Percentiles rank a stretch among this genome's conserved stretches.
phyloP scores from a whole-genome alignment of 495 filamentous ascomycete species.

The Daldinia vernicosa region DNA sequence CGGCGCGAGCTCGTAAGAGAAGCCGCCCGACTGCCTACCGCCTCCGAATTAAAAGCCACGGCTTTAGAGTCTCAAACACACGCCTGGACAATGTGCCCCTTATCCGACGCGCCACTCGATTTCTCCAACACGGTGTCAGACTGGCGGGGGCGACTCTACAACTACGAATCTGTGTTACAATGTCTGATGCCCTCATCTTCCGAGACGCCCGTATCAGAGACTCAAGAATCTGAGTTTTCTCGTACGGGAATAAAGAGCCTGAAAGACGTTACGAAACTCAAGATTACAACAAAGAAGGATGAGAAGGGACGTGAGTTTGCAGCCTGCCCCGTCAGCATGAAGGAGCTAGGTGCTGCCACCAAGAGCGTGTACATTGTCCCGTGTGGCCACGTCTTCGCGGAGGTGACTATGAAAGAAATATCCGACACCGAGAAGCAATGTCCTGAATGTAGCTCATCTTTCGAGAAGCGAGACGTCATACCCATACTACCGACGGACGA shows the following conservation, averaged over 20 bases:
- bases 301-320: slow-evolving; percentile 63
- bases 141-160: slow-evolving; percentile 85
- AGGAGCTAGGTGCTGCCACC: slow-evolving; percentile 80
- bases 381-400: slow-evolving; percentile 94
- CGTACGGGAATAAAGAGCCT: slow-evolving; percentile 78
- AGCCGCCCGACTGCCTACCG: slow-evolving; percentile 79
- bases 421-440: slow-evolving; percentile 53
- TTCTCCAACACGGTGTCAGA: slow-evolving; percentile 83
- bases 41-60: slow-evolving; percentile 89
- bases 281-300: slow-evolving; percentile 65
- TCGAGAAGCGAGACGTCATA: slow-evolving; percentile 80
- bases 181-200: slow-evolving; percentile 77
- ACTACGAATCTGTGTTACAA: slow-evolving; percentile 89
- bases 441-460: slow-evolving; percentile 77
- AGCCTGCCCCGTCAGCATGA: slow-evolving; percentile 88
- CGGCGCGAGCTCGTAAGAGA: slow-evolving; percentile 94
- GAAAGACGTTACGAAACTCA: slow-evolving; percentile 88
- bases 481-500: slow-evolving; percentile 77
- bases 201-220: slow-evolving; percentile 40
- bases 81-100: slow-evolving; percentile 84
- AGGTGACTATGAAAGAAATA: slow-evolving; percentile 83
- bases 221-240: slow-evolving; percentile 66
- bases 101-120: slow-evolving; percentile 78
- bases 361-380: slow-evolving; percentile 91
- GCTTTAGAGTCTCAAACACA: slow-evolving; percentile 84